These are phyloP conservation scores for Vitis hybrid DNA, from an alignment of 177 flowering plant species.

Conservation along the genomic window DNA sequence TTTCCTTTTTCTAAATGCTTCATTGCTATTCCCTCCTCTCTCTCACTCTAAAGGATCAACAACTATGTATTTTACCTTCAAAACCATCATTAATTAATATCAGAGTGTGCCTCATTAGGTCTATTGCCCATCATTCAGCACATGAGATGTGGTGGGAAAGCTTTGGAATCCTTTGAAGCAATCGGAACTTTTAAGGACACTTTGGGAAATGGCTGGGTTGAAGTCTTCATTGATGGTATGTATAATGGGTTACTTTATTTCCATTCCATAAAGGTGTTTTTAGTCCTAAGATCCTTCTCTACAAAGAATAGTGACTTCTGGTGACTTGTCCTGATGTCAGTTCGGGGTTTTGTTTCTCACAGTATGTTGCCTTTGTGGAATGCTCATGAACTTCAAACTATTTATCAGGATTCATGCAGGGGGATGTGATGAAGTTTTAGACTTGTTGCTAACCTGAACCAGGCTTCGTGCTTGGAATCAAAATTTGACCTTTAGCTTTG, in stretches of 20 bases:
- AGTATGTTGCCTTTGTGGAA: not conserved
- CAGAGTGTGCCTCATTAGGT: conserved; percentile 40
- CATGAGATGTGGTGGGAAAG: conserved; percentile 50
- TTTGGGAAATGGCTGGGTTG: conserved; percentile 44
- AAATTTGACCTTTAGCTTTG: not conserved
- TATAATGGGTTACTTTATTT: not conserved
- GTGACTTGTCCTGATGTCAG: not conserved
- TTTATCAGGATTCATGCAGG: not conserved
- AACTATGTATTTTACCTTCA: not conserved
- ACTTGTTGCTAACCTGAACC: not conserved
- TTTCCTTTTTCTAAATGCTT: not conserved
- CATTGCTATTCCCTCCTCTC: not conserved
- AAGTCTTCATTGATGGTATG: conserved; percentile 69
- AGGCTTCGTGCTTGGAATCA: not conserved
- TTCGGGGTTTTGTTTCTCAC: not conserved
- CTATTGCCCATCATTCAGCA: conserved; percentile 69
- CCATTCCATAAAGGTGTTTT: no score
- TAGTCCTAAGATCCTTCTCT: no score
- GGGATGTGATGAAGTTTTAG: not conserved
- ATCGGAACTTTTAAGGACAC: conserved; percentile 31
- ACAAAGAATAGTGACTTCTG: not conserved
- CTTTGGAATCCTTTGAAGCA: conserved; percentile 46
- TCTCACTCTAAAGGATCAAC: not conserved
- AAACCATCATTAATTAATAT: not conserved
- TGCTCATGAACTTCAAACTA: not conserved